A percentile compares a stretch with the other conserved stretches of the same genome.
These are phyloP conservation scores for Colletotrichum plurivorum DNA, from an alignment of 2,329 filamentous ascomycete genomes.

Conservation along the genomic window DNA sequence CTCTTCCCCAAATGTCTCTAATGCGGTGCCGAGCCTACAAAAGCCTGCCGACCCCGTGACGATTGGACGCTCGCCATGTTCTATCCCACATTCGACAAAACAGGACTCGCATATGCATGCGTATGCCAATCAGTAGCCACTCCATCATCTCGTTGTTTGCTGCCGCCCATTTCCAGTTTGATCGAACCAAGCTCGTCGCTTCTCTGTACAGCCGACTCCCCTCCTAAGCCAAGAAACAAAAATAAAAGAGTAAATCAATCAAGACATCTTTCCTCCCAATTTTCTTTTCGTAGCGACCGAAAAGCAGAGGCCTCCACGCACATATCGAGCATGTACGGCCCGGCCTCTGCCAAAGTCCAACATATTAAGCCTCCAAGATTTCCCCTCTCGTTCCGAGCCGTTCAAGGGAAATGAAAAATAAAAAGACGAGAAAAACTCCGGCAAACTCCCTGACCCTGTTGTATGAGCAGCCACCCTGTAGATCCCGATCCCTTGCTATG, in stretches of 20 bases:
- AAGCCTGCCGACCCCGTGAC: conserved; percentile 5
- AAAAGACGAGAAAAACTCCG: conserved; percentile 17
- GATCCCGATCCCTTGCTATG: conserved; percentile 27
- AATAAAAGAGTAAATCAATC: neutral
- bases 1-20: conserved; percentile 35
- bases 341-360: conserved; percentile 6
- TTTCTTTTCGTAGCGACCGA: conserved; percentile 10
- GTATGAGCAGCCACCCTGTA: conserved; percentile 38
- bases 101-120: conserved; percentile 6
- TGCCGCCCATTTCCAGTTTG: neutral
- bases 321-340: neutral
- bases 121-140: conserved; percentile 7
- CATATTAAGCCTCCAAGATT: conserved; percentile 29
- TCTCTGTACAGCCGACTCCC: neutral
- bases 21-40: conserved; percentile 24
- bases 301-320: neutral
- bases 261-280: neutral
- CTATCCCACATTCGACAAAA: conserved; percentile 23
- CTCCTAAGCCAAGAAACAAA: neutral
- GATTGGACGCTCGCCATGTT: conserved; percentile 31
- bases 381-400: conserved; percentile 1
- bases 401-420: neutral
- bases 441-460: conserved; percentile 36
- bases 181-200: neutral
- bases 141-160: neutral